Evolutionary conservation across 176 grass and related monocot species (phyloP).

Genomic region (Musa itinerans): DNA sequence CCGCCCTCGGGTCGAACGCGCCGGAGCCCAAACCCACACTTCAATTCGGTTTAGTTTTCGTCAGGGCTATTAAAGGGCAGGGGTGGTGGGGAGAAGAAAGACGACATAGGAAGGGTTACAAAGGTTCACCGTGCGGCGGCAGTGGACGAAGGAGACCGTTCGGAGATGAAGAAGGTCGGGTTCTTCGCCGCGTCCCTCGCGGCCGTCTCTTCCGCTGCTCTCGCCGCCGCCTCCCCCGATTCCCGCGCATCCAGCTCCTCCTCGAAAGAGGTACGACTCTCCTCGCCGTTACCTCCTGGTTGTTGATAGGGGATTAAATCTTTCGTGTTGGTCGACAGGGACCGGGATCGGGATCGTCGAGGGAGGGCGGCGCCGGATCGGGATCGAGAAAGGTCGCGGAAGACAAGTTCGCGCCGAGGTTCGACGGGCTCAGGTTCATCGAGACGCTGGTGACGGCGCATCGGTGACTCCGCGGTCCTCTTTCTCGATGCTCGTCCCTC

Average conservation of each 20-base stretch:
- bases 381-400: not conserved
- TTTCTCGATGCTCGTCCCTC: too few relatives aligned
- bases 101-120: not conserved
- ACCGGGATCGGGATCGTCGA: not conserved
- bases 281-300: not conserved
- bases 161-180: not conserved
- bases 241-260: not conserved
- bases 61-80: not conserved
- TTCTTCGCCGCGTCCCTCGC: not conserved
- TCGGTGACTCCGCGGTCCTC: not conserved
- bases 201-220: not conserved
- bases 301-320: not conserved
- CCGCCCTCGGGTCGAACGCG: not conserved
- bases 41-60: not conserved
- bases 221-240: not conserved
- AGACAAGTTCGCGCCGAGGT: slow-evolving; percentile 8
- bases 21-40: not conserved
- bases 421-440: slow-evolving; percentile 11
- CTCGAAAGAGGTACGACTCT: not conserved
- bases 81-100: not conserved
- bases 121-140: too few relatives aligned
- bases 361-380: not conserved
- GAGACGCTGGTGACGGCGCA: slow-evolving; percentile 13
- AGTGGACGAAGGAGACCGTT: not conserved
- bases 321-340: not conserved